These are phyloP conservation scores for Penicillium fimorum DNA, from an alignment of 495 filamentous ascomycete species.

Conservation along the genomic window DNA sequence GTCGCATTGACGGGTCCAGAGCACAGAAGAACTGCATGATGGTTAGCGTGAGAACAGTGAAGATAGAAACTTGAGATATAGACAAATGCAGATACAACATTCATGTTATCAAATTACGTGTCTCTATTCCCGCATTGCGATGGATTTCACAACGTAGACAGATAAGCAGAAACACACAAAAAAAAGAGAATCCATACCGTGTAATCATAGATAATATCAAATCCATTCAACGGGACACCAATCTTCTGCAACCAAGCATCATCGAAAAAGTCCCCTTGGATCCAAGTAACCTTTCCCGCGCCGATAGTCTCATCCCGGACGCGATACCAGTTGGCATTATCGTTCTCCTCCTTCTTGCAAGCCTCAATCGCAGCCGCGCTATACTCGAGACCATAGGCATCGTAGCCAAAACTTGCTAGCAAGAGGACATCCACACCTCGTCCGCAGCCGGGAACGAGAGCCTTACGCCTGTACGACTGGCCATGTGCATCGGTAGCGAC, in stretches of 20 bases:
- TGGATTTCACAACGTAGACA: not conserved
- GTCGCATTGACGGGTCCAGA: conserved; percentile 61
- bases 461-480: conserved; percentile 40
- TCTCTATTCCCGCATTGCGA: not conserved
- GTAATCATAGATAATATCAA: conserved; percentile 85
- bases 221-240: conserved; percentile 49
- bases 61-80: conserved; percentile 7
- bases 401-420: conserved; percentile 67
- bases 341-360: conserved; percentile 49
- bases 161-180: not conserved
- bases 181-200: conserved; percentile 53
- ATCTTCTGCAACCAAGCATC: conserved; percentile 55
- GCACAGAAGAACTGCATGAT: conserved; percentile 71
- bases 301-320: conserved; percentile 43
- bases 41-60: conserved; percentile 18
- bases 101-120: not conserved
- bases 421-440: conserved; percentile 72
- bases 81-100: not conserved
- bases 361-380: conserved; percentile 55
- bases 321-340: conserved; percentile 44
- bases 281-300: conserved; percentile 56
- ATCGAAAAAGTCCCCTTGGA: conserved; percentile 72
- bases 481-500: conserved; percentile 26
- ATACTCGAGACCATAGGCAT: conserved; percentile 70
- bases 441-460: conserved; percentile 72